These are phyloP conservation scores for Debaryomyces prosopidis DNA, from an alignment of 805 yeast species.

Conservation along the genomic window DNA sequence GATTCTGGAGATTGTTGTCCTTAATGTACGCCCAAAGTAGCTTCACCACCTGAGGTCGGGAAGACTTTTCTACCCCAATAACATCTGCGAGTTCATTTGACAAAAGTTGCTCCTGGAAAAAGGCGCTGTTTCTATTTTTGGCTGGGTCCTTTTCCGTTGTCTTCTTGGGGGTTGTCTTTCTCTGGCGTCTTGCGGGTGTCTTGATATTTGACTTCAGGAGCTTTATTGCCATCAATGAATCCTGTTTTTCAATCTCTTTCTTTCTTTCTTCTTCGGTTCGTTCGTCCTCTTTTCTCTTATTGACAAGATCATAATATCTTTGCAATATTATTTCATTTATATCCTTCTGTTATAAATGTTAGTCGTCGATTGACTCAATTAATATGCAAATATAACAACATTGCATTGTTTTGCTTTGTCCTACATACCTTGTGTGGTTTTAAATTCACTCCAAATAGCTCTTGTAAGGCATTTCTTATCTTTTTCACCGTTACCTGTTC, in stretches of 20 bases:
- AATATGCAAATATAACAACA: background rate
- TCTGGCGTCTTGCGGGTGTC: slow-evolving; percentile 21
- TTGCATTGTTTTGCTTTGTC: background rate
- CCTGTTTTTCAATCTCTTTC: slow-evolving; percentile 45
- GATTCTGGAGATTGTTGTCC: slow-evolving; percentile 61
- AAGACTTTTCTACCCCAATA: slow-evolving; percentile 41
- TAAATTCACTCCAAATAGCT: slow-evolving; percentile 59
- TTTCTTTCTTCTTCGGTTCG: slow-evolving; percentile 16
- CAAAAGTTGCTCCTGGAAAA: slow-evolving; percentile 46
- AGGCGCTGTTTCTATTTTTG: slow-evolving; percentile 30
- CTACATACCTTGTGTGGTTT: slow-evolving; percentile 42
- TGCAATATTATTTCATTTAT: slow-evolving; percentile 61
- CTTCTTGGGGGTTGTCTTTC: slow-evolving; percentile 7
- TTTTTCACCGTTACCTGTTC: slow-evolving; percentile 70
- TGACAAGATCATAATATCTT: slow-evolving; percentile 51
- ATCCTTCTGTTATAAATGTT: slow-evolving; percentile 42
- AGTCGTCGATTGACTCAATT: slow-evolving; percentile 8
- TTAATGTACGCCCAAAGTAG: slow-evolving; percentile 71
- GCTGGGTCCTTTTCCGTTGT: slow-evolving; percentile 12
- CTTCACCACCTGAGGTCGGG: slow-evolving; percentile 74
- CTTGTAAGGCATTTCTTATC: slow-evolving; percentile 72
- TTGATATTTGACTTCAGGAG: slow-evolving; percentile 37
- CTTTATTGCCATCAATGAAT: slow-evolving; percentile 52
- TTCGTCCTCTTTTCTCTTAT: slow-evolving; percentile 34
- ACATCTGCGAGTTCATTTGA: slow-evolving; percentile 54